phyloP scores from a whole-genome alignment of 2,329 filamentous ascomycete genomes.

The Zymoseptoria brevis region DNA sequence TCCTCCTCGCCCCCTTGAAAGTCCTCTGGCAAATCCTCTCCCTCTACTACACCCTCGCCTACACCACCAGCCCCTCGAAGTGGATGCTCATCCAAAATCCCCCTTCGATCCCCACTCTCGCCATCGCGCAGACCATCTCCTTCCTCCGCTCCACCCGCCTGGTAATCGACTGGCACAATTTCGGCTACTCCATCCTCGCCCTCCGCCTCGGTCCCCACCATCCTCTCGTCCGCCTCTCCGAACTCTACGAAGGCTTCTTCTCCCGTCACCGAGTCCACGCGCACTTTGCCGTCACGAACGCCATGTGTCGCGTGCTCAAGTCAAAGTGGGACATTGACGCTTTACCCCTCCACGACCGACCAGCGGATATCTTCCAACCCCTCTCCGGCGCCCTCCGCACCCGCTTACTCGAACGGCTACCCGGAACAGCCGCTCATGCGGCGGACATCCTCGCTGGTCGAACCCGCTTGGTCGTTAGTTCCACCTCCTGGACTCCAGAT shows the following conservation, averaged over 20 bases:
- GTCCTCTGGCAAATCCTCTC: slow-evolving; percentile 72
- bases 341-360: slow-evolving; percentile 75
- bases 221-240: slow-evolving; percentile 69
- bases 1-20: slow-evolving; percentile 72
- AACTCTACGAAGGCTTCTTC: slow-evolving; percentile 67
- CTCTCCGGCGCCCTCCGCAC: slow-evolving; percentile 44
- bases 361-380: slow-evolving; percentile 73
- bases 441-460: slow-evolving; percentile 35
- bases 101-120: slow-evolving; percentile 84
- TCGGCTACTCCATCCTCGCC: slow-evolving; percentile 86
- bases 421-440: slow-evolving; percentile 55
- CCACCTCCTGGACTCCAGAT: slow-evolving; percentile 94
- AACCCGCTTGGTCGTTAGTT: slow-evolving; percentile 72
- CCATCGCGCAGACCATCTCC: slow-evolving; percentile 64
- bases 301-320: slow-evolving; percentile 71
- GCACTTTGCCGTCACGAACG: slow-evolving; percentile 81
- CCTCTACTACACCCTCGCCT: slow-evolving; percentile 64
- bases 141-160: slow-evolving; percentile 71
- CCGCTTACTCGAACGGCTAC: slow-evolving; percentile 56
- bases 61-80: slow-evolving; percentile 62
- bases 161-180: slow-evolving; percentile 98
- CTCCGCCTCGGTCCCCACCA: slow-evolving; percentile 56
- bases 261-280: slow-evolving; percentile 53
- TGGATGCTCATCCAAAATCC: slow-evolving; percentile 93
- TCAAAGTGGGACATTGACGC: slow-evolving; percentile 56